These are phyloP conservation scores for Rhexocercosporidium sp. DNA, from an alignment of 2,329 filamentous ascomycete genomes.

Conservation along the genomic window DNA sequence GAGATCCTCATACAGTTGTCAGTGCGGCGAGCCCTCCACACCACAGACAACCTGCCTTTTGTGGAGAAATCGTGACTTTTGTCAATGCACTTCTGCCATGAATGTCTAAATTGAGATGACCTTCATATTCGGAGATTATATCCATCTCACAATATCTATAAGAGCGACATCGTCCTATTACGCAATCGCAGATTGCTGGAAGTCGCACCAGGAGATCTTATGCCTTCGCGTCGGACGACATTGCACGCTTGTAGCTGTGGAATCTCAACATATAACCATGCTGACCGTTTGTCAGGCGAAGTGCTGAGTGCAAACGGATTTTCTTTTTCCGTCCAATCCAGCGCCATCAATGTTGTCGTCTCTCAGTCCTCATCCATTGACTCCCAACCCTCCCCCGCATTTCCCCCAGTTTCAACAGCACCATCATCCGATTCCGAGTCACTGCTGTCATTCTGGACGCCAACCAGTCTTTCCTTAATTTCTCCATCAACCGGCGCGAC, in stretches of 20 bases:
- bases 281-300: not conserved
- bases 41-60: slow-evolving; percentile 11
- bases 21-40: slow-evolving; percentile 20
- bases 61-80: slow-evolving; percentile 20
- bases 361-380: slow-evolving; percentile 63
- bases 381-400: slow-evolving; percentile 48
- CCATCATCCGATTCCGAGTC: slow-evolving; percentile 60
- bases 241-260: slow-evolving; percentile 10
- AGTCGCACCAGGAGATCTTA: slow-evolving; percentile 22
- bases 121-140: slow-evolving; percentile 20
- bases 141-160: slow-evolving; percentile 15
- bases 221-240: slow-evolving; percentile 11
- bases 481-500: slow-evolving; percentile 66
- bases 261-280: slow-evolving; percentile 6
- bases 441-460: slow-evolving; percentile 70
- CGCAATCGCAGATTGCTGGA: slow-evolving; percentile 8
- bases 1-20: slow-evolving; percentile 17
- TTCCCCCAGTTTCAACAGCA: slow-evolving; percentile 53
- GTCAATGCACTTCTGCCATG: slow-evolving; percentile 27
- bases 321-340: slow-evolving; percentile 19
- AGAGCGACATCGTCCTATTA: slow-evolving; percentile 11
- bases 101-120: slow-evolving; percentile 20
- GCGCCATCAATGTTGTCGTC: not conserved
- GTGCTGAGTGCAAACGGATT: not conserved
- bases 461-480: slow-evolving; percentile 78